phyloP scores from a whole-genome alignment of 2,329 filamentous ascomycete species.

The Ceratocystiopsis sp. region DNA sequence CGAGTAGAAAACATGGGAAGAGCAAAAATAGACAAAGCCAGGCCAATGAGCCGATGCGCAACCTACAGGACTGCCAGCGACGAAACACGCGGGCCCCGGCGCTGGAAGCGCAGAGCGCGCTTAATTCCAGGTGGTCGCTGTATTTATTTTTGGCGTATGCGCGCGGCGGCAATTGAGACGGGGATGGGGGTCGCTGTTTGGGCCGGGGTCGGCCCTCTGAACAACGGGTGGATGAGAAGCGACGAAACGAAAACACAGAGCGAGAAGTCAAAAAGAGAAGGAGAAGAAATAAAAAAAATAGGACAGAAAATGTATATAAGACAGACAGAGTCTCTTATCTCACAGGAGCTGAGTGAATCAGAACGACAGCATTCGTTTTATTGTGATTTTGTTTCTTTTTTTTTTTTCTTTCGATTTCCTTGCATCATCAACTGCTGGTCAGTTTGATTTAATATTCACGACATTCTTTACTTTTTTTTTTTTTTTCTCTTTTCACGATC shows the following conservation, averaged over 20 bases:
- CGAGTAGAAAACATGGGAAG: too few relatives aligned
- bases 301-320: neutral
- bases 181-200: conserved; percentile 1
- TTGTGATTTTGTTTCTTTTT: neutral
- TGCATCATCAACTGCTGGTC: neutral
- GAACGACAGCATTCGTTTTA: neutral
- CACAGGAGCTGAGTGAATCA: too few relatives aligned
- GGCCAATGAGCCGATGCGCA: too few relatives aligned
- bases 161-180: conserved; percentile 1
- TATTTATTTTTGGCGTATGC: too few relatives aligned
- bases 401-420: neutral
- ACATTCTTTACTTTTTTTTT: neutral
- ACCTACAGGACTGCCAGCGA: too few relatives aligned
- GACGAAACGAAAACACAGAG: too few relatives aligned
- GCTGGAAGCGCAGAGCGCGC: too few relatives aligned
- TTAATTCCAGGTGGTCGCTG: too few relatives aligned
- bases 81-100: too few relatives aligned
- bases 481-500: neutral
- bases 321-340: neutral
- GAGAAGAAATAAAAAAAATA: neutral
- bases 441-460: too few relatives aligned
- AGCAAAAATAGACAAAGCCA: too few relatives aligned
- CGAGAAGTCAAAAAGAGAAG: neutral
- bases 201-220: neutral
- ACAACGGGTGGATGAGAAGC: conserved; percentile 1